phyloP scores from a whole-genome alignment of 179 eudicot genomes.

The Carnegiea gigantea region DNA sequence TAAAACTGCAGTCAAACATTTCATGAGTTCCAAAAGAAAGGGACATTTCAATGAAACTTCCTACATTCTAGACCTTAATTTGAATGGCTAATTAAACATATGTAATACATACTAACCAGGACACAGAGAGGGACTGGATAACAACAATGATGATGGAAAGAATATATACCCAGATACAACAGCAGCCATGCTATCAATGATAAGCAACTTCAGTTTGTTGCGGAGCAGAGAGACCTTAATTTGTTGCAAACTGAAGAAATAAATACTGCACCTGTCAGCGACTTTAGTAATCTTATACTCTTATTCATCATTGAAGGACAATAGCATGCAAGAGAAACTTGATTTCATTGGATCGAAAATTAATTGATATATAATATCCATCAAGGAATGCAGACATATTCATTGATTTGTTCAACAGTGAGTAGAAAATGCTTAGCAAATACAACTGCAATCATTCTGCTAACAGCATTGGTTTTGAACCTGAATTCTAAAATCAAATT shows the following conservation, averaged over 20 bases:
- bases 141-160: constrained; percentile 8
- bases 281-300: background rate
- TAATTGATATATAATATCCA: background rate
- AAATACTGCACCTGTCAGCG: background rate
- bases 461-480: background rate
- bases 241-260: constrained; percentile 70
- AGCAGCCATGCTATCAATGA: constrained; percentile 89
- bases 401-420: background rate
- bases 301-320: background rate
- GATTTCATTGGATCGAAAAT: background rate
- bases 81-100: no score
- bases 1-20: background rate
- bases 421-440: background rate
- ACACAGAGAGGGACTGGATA: background rate
- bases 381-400: background rate
- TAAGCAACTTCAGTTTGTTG: constrained; percentile 68
- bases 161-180: constrained; percentile 64
- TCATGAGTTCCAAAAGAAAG: background rate
- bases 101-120: background rate
- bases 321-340: constrained; percentile 4
- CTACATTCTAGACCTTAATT: no score
- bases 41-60: background rate
- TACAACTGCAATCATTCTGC: background rate
- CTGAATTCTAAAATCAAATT: background rate
- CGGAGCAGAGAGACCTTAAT: constrained; percentile 67